phyloP scores from a whole-genome alignment of 2,329 filamentous ascomycete genomes.

The Pyrenochaeta sp. region DNA sequence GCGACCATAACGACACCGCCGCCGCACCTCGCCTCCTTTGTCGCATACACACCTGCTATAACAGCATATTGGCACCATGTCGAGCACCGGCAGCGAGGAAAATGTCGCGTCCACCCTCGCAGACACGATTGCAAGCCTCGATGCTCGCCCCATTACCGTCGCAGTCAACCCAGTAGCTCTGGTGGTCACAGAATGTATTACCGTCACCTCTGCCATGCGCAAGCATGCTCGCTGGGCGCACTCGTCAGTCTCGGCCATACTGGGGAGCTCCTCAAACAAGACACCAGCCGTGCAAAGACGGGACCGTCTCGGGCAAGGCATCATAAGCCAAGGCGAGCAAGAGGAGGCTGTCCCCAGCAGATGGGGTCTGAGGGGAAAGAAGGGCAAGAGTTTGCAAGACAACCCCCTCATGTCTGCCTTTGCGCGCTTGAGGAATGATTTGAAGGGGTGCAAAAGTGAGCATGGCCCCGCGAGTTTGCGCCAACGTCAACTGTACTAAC shows the following conservation, averaged over 20 bases:
- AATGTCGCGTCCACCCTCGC: slow-evolving; percentile 31
- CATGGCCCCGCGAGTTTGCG: too few species aligned
- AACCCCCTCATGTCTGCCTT: slow-evolving; percentile 97
- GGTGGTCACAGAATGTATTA: slow-evolving; percentile 98
- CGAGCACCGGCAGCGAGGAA: slow-evolving; percentile 33
- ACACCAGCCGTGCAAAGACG: slow-evolving; percentile 46
- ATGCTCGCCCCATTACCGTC: slow-evolving; percentile 65
- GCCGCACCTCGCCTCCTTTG: slow-evolving; percentile 21
- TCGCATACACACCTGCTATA: slow-evolving; percentile 15
- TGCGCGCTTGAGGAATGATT: slow-evolving; percentile 83
- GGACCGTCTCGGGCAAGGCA: slow-evolving; percentile 44
- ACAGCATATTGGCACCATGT: slow-evolving; percentile 29
- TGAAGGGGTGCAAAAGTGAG: slow-evolving; percentile 82
- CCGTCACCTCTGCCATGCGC: slow-evolving; percentile 96
- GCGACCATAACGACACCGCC: slow-evolving; percentile 28
- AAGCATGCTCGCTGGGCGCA: slow-evolving; percentile 97
- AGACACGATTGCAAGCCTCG: slow-evolving; percentile 28
- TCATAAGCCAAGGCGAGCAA: slow-evolving; percentile 46
- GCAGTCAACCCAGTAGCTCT: slow-evolving; percentile 90
- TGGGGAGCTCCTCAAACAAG: slow-evolving; percentile 72
- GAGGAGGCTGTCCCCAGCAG: slow-evolving; percentile 75
- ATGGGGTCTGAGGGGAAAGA: slow-evolving; percentile 94
- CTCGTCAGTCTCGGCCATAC: slow-evolving; percentile 92
- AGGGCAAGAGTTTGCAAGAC: slow-evolving; percentile 95
- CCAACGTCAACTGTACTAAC: slow-evolving; percentile 37